Evolutionary conservation across 2,329 filamentous ascomycete genomes (phyloP).

Genomic region (Fusarium nematophilum): DNA sequence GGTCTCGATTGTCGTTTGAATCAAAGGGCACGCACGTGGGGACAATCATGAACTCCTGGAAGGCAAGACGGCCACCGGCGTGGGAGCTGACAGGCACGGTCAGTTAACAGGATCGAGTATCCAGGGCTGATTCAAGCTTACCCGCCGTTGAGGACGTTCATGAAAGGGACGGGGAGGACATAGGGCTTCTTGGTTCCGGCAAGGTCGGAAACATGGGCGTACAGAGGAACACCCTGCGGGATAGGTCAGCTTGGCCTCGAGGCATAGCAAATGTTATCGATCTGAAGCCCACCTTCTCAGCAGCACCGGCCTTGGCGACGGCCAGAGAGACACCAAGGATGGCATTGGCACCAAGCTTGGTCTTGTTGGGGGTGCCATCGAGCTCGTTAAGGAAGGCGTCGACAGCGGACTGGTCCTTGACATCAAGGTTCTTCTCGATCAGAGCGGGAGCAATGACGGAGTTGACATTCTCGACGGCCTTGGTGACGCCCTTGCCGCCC

Average conservation of each 20-base stretch:
- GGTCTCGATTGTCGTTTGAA: neutral
- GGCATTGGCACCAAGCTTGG: conserved; percentile 87
- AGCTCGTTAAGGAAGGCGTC: conserved; percentile 88
- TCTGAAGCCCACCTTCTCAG: conserved; percentile 73
- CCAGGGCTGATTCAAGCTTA: conserved; percentile 44
- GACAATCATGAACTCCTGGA: conserved; percentile 98
- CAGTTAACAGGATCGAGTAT: conserved; percentile 15
- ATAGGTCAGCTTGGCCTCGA: conserved; percentile 24
- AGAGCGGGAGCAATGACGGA: conserved; percentile 80
- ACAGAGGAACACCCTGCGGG: conserved; percentile 78
- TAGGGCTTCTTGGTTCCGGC: conserved; percentile 93
- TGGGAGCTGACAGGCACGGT: conserved; percentile 72
- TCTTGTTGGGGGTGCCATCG: conserved; percentile 88
- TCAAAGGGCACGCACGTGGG: conserved; percentile 69
- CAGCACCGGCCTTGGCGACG: conserved; percentile 88
- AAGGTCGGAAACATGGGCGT: conserved; percentile 88
- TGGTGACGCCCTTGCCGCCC: conserved; percentile 87
- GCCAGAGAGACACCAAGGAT: conserved; percentile 88
- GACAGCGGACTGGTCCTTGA: conserved; percentile 86
- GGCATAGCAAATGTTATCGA: neutral
- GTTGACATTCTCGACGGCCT: conserved; percentile 90
- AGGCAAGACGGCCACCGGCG: conserved; percentile 93
- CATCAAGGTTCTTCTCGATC: conserved; percentile 85
- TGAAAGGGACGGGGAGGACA: conserved; percentile 90
- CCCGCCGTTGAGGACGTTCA: conserved; percentile 90